Conservation (phyloP, 2,329 filamentous ascomycete species). For the Raffaelea arxii region DNA sequence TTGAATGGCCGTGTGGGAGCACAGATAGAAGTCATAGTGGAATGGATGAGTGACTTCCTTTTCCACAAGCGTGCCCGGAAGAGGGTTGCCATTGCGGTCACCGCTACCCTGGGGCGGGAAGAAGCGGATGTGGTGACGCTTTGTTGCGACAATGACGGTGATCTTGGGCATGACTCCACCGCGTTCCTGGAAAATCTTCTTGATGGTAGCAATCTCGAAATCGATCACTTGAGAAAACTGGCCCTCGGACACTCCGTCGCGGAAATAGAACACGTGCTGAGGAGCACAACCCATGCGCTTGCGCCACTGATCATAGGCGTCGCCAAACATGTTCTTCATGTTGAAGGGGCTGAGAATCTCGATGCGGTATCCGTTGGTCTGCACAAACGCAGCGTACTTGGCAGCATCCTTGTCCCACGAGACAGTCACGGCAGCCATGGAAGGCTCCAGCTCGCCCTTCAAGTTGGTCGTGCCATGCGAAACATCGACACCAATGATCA, state of each 20-base stretch:
- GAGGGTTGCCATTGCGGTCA: conserved; percentile 71
- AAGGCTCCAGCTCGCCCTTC: conserved; percentile 50
- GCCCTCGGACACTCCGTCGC: conserved; percentile 83
- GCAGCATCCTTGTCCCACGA: conserved; percentile 62
- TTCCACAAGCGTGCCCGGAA: conserved; percentile 83
- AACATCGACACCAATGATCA: conserved; percentile 87
- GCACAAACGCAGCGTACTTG: conserved; percentile 68
- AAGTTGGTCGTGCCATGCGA: conserved; percentile 61
- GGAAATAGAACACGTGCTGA: conserved; percentile 77
- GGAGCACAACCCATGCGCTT: conserved; percentile 45
- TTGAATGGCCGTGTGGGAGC: conserved; percentile 66
- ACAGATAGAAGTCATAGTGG: conserved; percentile 76
- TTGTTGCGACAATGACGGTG: conserved; percentile 80
- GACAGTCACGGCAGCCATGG: conserved; percentile 80
- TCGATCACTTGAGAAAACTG: conserved; percentile 74
- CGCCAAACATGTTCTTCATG: conserved; percentile 54
- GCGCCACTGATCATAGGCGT: conserved; percentile 57
- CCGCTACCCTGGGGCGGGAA: conserved; percentile 57
- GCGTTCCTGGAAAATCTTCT: conserved; percentile 38
- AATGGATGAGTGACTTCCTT: conserved; percentile 82
- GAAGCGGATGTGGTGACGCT: conserved; percentile 89
- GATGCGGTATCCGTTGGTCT: conserved; percentile 73
- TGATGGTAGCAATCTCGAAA: conserved; percentile 67
- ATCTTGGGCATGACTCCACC: conserved; percentile 46
- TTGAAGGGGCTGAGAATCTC: conserved; percentile 69